A percentile compares a stretch with the other conserved stretches of the same genome.
Conservation (phyloP, 2,329 filamentous ascomycete genomes). For the Paraconiothyrium sp. region DNA sequence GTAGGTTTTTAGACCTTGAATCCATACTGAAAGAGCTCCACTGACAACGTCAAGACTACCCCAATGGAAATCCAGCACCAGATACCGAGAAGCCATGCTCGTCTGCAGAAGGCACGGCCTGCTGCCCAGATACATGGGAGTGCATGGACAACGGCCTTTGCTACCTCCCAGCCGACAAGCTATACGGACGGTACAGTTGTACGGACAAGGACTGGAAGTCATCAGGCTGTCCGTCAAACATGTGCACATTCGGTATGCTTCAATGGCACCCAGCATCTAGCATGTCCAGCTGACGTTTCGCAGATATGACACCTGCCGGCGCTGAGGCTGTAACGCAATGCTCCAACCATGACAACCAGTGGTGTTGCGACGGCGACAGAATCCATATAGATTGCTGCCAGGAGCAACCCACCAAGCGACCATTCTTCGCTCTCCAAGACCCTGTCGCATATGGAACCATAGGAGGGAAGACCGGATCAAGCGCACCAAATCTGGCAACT, state of each 20-base stretch:
- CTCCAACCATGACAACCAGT: slow-evolving; percentile 42
- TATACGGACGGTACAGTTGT: slow-evolving; percentile 48
- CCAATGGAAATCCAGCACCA: slow-evolving; percentile 39
- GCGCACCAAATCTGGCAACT: slow-evolving; percentile 32
- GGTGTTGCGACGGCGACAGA: slow-evolving; percentile 48
- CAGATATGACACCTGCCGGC: slow-evolving; percentile 36
- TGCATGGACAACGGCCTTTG: slow-evolving; percentile 52
- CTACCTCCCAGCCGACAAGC: slow-evolving; percentile 35
- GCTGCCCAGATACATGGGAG: slow-evolving; percentile 48
- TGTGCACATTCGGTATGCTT: slow-evolving; percentile 46
- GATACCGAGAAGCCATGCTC: slow-evolving; percentile 45
- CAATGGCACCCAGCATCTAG: too few species aligned
- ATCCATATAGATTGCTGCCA: slow-evolving; percentile 43
- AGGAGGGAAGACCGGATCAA: slow-evolving; percentile 26
- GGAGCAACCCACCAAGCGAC: slow-evolving; percentile 39
- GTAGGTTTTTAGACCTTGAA: slow-evolving; percentile 25
- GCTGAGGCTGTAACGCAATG: slow-evolving; percentile 47
- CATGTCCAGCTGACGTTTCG: slow-evolving; percentile 12
- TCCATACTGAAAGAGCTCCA: neutral
- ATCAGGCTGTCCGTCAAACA: slow-evolving; percentile 42
- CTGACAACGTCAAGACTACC: slow-evolving; percentile 46
- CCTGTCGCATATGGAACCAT: slow-evolving; percentile 45
- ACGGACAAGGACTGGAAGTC: slow-evolving; percentile 47
- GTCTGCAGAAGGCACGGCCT: slow-evolving; percentile 43
- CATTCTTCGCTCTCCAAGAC: slow-evolving; percentile 44